Evolutionary conservation across 169 alveolate genomes (phyloP).

Genomic region (Prorocentrum cordatum): DNA sequence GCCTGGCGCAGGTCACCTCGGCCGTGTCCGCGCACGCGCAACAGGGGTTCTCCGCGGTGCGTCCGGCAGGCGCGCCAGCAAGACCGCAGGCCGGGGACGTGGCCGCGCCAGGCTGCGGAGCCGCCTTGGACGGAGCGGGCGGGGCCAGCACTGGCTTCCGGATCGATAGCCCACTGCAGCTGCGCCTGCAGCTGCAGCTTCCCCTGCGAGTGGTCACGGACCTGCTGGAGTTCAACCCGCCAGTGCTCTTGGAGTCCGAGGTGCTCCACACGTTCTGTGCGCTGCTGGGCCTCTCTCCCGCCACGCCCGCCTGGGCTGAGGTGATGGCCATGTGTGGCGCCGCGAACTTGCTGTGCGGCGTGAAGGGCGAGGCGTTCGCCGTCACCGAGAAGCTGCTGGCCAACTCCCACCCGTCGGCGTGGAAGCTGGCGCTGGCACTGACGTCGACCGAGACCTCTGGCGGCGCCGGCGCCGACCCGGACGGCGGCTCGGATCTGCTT

Average conservation of each 20-base stretch:
- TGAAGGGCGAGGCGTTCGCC: conserved; percentile 3
- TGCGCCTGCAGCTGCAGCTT: conserved; percentile 8
- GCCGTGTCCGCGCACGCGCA: neutral
- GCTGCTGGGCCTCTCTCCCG: conserved; percentile 3
- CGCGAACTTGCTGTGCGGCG: conserved; percentile 41
- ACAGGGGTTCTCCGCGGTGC: no score
- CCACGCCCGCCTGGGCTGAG: neutral
- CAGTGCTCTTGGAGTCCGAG: conserved; percentile 39
- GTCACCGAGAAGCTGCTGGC: conserved; percentile 32
- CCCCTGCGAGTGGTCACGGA: conserved; percentile 56
- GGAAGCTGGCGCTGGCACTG: conserved; percentile 31
- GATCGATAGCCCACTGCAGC: conserved; percentile 35
- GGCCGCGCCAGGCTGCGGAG: no score
- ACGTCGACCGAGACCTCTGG: neutral
- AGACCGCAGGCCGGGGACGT: no score
- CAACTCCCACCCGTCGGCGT: conserved; percentile 7
- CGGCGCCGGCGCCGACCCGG: neutral
- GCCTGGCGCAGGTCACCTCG: neutral
- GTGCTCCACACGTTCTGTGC: conserved; percentile 32
- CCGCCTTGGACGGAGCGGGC: no score
- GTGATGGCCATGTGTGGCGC: conserved; percentile 67
- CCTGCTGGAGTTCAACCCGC: conserved; percentile 56
- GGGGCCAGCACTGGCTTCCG: no score
- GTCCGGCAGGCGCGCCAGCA: no score
- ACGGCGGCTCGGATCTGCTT: neutral